Base-by-base conservation (phyloP, 768 basidiomycete species). In the Royoungia palumana region DNA sequence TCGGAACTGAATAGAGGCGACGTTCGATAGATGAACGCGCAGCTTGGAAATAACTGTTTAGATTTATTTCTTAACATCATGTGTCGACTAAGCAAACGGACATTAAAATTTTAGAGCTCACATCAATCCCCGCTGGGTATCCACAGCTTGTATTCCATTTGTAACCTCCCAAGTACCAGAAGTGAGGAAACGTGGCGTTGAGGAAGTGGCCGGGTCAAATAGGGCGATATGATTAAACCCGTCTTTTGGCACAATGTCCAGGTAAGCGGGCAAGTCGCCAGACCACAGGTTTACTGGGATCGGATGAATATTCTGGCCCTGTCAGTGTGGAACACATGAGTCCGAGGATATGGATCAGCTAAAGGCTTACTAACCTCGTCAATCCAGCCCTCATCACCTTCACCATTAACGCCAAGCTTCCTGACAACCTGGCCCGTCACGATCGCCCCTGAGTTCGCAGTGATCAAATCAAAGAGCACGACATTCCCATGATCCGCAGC, bases 301-400 rank as follows among this genome's bases (percentile, higher is more conserved):
- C 1, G 81, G 77, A 52, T 76, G 71, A 32, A 92, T 82, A 21
- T 70, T 75, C 72, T 87, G 87, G 16, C 66, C 73, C 87, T 89
- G 57, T 44, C 30, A 54, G 43, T 51, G 47, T 47, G 38, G 57
- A 51, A 42, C 32, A 49, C 37, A 60, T 53, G 34, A 57, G 46
- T 47, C 35, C 17, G 39, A 17, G 35, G 43, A 36, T 47, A 22
- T 45, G 28, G n/a, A 37, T 46, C 41, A 50, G 22, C 39, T n/a
- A 36, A 50, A 22, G 16, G 21, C 41, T 45, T 25, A 73, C 85
- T 51, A 54, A 91, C 93, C 51, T 80, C 72, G 43, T 97, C 90
- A 53, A 97, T 92, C 96, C 96, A 99, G 1, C 96, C 96, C 32
- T 82, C 82, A 61, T 96, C 95, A 0, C 83, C 87, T 61, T 94